Evolutionary conservation across 495 filamentous ascomycete species (phyloP).

Genomic region (Oleoguttula mirabilis): DNA sequence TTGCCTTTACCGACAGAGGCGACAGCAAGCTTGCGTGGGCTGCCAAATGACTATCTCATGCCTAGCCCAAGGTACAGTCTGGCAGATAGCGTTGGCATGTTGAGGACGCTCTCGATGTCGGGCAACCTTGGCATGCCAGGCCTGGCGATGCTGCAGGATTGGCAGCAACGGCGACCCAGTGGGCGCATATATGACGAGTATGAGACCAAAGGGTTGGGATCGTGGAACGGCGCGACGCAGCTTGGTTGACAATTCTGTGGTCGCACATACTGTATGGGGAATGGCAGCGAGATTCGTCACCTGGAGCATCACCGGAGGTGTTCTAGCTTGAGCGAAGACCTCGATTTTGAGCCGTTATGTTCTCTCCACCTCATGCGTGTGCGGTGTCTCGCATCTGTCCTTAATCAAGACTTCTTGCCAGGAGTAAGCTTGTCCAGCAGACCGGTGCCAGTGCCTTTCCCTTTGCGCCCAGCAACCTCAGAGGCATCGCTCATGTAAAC

Average conservation of each 20-base stretch:
- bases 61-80: slow-evolving; percentile 1
- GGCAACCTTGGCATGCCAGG: slow-evolving; percentile 19
- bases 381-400: no score
- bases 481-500: not conserved
- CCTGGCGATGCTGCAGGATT: slow-evolving; percentile 9
- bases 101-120: slow-evolving; percentile 14
- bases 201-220: slow-evolving; percentile 3
- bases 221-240: slow-evolving; percentile 5
- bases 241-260: no score
- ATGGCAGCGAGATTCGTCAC: no score
- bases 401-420: slow-evolving; percentile 8
- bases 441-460: slow-evolving; percentile 13
- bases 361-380: no score
- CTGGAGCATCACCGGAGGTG: no score
- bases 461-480: slow-evolving; percentile 16
- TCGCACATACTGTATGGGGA: no score
- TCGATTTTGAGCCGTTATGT: no score
- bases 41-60: not conserved
- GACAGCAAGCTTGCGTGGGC: not conserved
- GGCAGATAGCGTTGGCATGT: slow-evolving; percentile 14
- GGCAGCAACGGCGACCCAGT: slow-evolving; percentile 13
- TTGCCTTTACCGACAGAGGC: not conserved
- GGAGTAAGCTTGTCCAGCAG: slow-evolving; percentile 11
- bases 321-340: no score
- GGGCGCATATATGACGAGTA: slow-evolving; percentile 15